Base-by-base conservation (phyloP, 164 flowering plant genomes). In the Berberis vulgaris region DNA sequence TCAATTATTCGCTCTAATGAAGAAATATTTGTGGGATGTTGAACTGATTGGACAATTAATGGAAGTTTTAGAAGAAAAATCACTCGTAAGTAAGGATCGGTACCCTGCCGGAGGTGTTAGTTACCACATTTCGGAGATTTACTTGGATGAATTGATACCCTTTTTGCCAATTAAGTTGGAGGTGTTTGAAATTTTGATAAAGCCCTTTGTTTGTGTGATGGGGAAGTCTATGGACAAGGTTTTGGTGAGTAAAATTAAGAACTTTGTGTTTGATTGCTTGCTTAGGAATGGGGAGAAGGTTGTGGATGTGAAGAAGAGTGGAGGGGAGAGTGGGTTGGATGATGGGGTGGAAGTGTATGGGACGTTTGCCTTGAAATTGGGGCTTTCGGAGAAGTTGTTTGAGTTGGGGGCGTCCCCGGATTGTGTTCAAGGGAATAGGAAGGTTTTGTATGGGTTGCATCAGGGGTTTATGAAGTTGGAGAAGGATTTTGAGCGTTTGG, bases 401-500 rank as follows among this genome's bases (percentile, higher is more conserved):
- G 81, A 78, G 7, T 56, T 83, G 75, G 97, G 91, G 42, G 83
- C 97, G 0, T 68, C 79, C 0, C 5, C 70, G 1, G 83, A 81
- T 4, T 85, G 95, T 54, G 41, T 76, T 68, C 95, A 92, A 72
- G 88, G 86, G 9, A 89, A 84, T 65, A 74, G 98, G 77, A 92
- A 85, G 74, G 73, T 80, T 3, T 42, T 89, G 59, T 86, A 86
- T 64, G 70, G 69, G n/a, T 72, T 92, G 72, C 85, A 83, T 43
- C 81, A 82, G 74, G 77, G 62, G 62, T 92, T 89, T 74, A 44
- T 64, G 49, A 83, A 80, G 83, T 74, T 89, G 78, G 95, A 89
- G 86, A 89, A 83, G 78, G 87, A 82, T 52, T 73, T 81, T 65
- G 82, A 61, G 1, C 50, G 68, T 26, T 68, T 78, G 0, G 84